phyloP scores from a whole-genome alignment of 2,329 filamentous ascomycete species.

The Hawksworthiomyces lignivorus region DNA sequence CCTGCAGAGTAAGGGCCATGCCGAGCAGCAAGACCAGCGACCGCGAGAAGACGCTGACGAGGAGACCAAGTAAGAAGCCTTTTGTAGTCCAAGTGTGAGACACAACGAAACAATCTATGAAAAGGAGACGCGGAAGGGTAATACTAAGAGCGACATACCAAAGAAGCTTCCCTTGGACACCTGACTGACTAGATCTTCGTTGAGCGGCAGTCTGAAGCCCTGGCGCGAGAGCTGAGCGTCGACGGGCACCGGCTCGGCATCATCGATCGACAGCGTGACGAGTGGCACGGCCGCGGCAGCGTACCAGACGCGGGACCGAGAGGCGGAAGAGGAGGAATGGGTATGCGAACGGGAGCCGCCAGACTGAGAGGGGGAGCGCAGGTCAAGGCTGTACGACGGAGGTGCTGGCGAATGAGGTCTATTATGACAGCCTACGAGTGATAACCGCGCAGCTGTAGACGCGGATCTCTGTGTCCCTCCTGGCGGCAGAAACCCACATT shows the following conservation, averaged over 20 bases:
- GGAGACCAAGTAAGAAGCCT: slow-evolving; percentile 57
- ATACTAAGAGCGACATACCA: slow-evolving; percentile 28
- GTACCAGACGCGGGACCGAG: slow-evolving; percentile 1
- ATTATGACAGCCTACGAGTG: too few species aligned
- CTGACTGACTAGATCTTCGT: too few species aligned
- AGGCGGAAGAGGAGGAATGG: slow-evolving; percentile 5
- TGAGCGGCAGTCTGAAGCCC: too few species aligned
- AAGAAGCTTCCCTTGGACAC: slow-evolving; percentile 47
- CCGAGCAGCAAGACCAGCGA: slow-evolving; percentile 62
- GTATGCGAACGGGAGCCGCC: neutral
- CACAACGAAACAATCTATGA: neutral
- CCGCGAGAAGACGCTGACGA: slow-evolving; percentile 63
- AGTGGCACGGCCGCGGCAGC: slow-evolving; percentile 9
- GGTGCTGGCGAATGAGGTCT: too few species aligned
- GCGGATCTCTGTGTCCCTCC: too few species aligned
- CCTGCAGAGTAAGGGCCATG: slow-evolving; percentile 55
- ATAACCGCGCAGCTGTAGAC: too few species aligned
- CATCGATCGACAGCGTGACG: too few species aligned
- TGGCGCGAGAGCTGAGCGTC: neutral
- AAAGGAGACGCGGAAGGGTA: too few species aligned
- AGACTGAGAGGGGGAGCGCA: neutral
- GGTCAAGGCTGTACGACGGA: too few species aligned
- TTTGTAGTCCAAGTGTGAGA: neutral
- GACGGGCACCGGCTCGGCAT: neutral
- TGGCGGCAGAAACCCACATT: too few species aligned